A percentile compares a stretch with the other conserved stretches of the same genome.
These are phyloP conservation scores for Cladophialophora yegresii DNA, from an alignment of 2,329 filamentous ascomycete genomes.

Conservation along the genomic window DNA sequence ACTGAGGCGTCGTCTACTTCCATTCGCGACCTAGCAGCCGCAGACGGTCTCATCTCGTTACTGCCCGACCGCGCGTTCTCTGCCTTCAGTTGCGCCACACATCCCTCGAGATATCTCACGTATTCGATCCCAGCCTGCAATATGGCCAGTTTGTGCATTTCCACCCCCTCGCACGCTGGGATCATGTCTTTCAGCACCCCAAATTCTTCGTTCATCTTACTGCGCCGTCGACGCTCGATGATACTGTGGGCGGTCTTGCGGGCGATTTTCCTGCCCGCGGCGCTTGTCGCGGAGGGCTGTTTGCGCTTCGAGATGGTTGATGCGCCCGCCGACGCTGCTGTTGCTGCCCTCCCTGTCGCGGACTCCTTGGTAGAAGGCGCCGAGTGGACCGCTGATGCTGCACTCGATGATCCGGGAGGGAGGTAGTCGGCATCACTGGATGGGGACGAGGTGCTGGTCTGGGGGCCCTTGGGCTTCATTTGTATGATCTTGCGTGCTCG, in stretches of 20 bases:
- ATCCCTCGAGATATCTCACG: slow-evolving; percentile 88
- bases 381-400: slow-evolving; percentile 14
- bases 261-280: slow-evolving; percentile 89
- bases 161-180: slow-evolving; percentile 84
- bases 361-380: slow-evolving; percentile 33
- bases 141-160: slow-evolving; percentile 98
- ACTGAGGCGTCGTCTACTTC: slow-evolving; percentile 12
- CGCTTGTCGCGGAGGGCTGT: slow-evolving; percentile 72
- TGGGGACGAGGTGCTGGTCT: slow-evolving; percentile 46
- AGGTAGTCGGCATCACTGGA: slow-evolving; percentile 28
- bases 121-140: slow-evolving; percentile 97
- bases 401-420: slow-evolving; percentile 33
- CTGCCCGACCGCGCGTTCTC: slow-evolving; percentile 26
- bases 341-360: slow-evolving; percentile 5
- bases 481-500: slow-evolving; percentile 95
- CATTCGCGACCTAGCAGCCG: background rate
- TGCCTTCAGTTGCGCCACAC: slow-evolving; percentile 72
- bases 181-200: slow-evolving; percentile 91
- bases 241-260: slow-evolving; percentile 94
- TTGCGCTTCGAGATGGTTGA: slow-evolving; percentile 67
- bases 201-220: slow-evolving; percentile 99
- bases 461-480: slow-evolving; percentile 73
- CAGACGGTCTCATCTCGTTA: background rate
- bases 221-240: slow-evolving; percentile 84
- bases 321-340: slow-evolving; percentile 33